Base-by-base conservation (phyloP, 192 early-diverging fungal species). In the Entomortierella chlamydospora region DNA sequence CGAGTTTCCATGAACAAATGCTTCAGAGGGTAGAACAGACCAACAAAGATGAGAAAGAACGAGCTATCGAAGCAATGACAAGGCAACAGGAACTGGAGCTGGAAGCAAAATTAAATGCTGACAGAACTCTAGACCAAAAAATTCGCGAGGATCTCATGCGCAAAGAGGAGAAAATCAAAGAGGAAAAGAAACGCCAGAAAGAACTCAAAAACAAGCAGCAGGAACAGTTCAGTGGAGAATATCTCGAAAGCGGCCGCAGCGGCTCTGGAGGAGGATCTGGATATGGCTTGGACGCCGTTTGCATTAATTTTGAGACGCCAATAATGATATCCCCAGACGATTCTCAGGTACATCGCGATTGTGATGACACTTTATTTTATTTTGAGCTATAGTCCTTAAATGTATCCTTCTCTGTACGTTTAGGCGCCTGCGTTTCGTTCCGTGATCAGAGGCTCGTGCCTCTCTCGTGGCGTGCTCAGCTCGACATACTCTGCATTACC, bases 1-100 rank as follows among this genome's bases (percentile, higher is more conserved):
- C 83, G 0, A 77, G 82, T 59, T 82, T 89, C 57, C 83, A 89
- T 55, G 88, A 86, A 50, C 86, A 86, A 74, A 89, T 87, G 88
- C 51, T 86, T 2, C 79, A 54, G 26, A 73, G 88, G 39, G 84
- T 76, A 39, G 83, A 89, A 60, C 70, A 89, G 29, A 82, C 82
- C 28, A 62, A 78, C 6, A 84, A 86, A 62, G 69, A 68, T 23
- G 73, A 84, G 65, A 61, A 68, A n/a, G 69, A 84, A 49, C 61
- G 81, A 28, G 79, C 68, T 2, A 64, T 70, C 15, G 80, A 84
- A 51, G 73, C 81, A 49, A 37, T 78, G 47, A 71, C 64, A n/a
- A 74, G 64, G 43, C 61, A 70, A 29, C 72, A 74, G 56, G 69
- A 84, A 29, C 50, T 70, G 4, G 81, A 82, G 26, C 50, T 72